These are phyloP conservation scores for Rhododendron molle DNA, from an alignment of 148 eudicot species.

Conservation along the genomic window DNA sequence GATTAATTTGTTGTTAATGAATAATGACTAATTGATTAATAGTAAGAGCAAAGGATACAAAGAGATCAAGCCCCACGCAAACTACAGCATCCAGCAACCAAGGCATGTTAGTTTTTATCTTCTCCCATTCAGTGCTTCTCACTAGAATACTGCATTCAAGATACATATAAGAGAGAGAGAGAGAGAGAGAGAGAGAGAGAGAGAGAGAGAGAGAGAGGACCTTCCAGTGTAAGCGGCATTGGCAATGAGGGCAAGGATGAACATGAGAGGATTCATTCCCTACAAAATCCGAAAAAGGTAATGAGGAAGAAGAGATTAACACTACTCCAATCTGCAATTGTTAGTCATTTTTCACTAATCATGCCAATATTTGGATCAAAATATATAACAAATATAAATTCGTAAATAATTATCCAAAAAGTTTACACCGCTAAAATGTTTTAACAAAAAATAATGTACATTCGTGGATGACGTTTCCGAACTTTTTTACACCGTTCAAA, in stretches of 20 bases:
- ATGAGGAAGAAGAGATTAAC: too few relatives aligned
- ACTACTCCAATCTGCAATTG: too few relatives aligned
- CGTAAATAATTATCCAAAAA: too few relatives aligned
- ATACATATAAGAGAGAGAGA: neutral
- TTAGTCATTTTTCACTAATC: too few relatives aligned
- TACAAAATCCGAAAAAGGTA: neutral
- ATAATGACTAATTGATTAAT: neutral
- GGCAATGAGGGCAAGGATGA: constrained; percentile 49
- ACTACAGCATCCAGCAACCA: constrained; percentile 55
- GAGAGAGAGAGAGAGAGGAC: constrained; percentile 19
- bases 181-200: neutral
- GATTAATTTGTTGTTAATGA: neutral
- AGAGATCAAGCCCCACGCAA: constrained; percentile 51
- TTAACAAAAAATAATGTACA: too few relatives aligned
- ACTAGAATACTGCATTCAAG: constrained; percentile 39
- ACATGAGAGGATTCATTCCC: constrained; percentile 62
- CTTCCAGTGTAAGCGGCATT: constrained; percentile 49
- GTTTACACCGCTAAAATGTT: too few relatives aligned
- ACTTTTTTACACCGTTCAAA: too few relatives aligned
- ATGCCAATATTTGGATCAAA: too few relatives aligned
- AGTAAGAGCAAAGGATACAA: constrained; percentile 42
- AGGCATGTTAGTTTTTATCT: constrained; percentile 47
- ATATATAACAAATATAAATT: too few relatives aligned
- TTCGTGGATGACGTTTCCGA: too few relatives aligned
- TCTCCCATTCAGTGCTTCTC: constrained; percentile 40